Percentiles rank a stretch among this genome's conserved stretches.
Evolutionary conservation across 306 rosid genomes (phyloP).

Genomic region (Argentina anserina): DNA sequence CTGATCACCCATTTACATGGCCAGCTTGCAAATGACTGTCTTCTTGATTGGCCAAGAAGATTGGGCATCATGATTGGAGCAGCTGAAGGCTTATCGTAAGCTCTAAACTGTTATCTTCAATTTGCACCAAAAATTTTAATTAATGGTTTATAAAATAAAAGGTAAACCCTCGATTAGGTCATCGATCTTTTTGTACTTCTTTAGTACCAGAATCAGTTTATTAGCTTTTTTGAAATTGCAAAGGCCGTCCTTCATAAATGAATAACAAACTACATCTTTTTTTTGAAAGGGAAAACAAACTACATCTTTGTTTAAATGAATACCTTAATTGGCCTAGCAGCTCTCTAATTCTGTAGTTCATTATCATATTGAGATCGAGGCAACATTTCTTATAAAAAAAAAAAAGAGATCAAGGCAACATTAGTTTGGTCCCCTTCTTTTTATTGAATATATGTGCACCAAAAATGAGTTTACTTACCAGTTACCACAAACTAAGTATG

Average conservation of each 20-base stretch:
- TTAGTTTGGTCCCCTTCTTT: background rate
- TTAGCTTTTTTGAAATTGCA: background rate
- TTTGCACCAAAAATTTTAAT: background rate
- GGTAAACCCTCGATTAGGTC: conserved; percentile 1
- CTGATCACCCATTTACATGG: conserved; percentile 84
- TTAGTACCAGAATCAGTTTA: background rate
- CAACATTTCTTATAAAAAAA: no score
- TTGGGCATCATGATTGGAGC: conserved; percentile 69
- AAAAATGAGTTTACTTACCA: no score
- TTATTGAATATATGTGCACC: background rate
- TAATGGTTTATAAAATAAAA: background rate
- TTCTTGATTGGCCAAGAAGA: conserved; percentile 70
- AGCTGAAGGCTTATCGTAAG: conserved; percentile 81
- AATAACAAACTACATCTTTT: no score
- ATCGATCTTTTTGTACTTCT: background rate
- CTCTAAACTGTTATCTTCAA: conserved; percentile 1
- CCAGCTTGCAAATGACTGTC: conserved; percentile 50
- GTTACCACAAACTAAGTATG: background rate
- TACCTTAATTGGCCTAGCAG: no score
- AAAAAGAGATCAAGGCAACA: no score
- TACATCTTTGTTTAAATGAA: no score
- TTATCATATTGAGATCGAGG: background rate
- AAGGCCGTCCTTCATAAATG: background rate
- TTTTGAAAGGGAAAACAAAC: no score
- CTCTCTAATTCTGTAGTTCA: background rate